phyloP scores from a whole-genome alignment of 2,329 filamentous ascomycete genomes.

The Ophiocordyceps polyrhachis-furcata region DNA sequence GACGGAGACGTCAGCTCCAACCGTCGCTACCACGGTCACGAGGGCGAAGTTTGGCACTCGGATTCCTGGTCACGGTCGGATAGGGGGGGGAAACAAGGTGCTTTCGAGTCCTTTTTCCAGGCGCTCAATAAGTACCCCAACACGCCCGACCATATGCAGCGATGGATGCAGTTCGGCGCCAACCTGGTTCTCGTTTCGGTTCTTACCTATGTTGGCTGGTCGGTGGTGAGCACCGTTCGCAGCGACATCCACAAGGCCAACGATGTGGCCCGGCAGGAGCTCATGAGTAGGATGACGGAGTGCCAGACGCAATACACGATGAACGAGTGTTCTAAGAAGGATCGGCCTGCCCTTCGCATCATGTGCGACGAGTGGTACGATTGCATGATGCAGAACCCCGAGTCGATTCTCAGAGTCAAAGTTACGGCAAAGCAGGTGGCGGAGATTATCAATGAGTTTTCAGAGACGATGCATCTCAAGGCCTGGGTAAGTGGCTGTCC shows the following conservation, averaged over 20 bases:
- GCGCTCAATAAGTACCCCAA: conserved; percentile 37
- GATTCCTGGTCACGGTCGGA: conserved; percentile 17
- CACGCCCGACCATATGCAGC: conserved; percentile 38
- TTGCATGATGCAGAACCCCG: conserved; percentile 74
- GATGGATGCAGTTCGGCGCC: conserved; percentile 41
- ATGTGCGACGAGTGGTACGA: conserved; percentile 66
- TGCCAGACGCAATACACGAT: conserved; percentile 57
- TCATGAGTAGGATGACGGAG: conserved; percentile 52
- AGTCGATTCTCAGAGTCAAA: conserved; percentile 57
- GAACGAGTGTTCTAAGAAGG: conserved; percentile 52
- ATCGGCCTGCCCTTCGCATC: conserved; percentile 52
- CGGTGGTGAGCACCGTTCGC: conserved; percentile 49
- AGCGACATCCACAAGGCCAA: conserved; percentile 58
- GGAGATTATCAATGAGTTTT: conserved; percentile 83
- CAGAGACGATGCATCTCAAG: conserved; percentile 80
- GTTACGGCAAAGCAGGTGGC: conserved; percentile 78
- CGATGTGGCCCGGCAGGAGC: conserved; percentile 45
- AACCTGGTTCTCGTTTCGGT: conserved; percentile 41
- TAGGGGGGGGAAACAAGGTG: conserved; percentile 10
- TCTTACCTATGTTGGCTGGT: conserved; percentile 47
- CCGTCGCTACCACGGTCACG: conserved; percentile 21
- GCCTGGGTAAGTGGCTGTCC: conserved; percentile 28
- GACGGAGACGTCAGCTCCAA: conserved; percentile 34
- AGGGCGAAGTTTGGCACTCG: conserved; percentile 26
- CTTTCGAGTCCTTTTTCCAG: conserved; percentile 27